A percentile compares a stretch with the other conserved stretches of the same genome.
Evolutionary conservation across 164 flowering plant species (phyloP).

Genomic region (Platanus orientalis): DNA sequence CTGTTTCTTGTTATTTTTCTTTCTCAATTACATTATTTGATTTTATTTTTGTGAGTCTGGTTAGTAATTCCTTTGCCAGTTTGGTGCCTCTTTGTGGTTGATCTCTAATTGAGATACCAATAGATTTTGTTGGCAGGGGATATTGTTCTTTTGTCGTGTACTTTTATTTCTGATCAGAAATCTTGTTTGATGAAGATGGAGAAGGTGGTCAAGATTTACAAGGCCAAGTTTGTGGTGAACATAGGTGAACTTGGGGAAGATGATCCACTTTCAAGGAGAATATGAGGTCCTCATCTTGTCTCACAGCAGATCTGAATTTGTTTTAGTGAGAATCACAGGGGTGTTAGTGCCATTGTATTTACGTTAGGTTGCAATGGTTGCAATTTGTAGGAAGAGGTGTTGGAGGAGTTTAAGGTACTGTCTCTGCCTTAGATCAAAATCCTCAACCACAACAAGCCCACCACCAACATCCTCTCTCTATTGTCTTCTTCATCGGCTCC

Average conservation of each 20-base stretch:
- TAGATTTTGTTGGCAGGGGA: background rate
- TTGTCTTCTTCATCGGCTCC: too few relatives aligned
- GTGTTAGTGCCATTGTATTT: too few relatives aligned
- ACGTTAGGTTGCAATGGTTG: too few relatives aligned
- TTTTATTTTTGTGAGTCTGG: background rate
- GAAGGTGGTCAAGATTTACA: slow-evolving; percentile 36
- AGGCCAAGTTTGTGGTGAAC: slow-evolving; percentile 51
- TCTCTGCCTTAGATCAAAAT: too few relatives aligned
- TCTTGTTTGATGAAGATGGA: slow-evolving; percentile 48
- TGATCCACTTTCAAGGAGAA: slow-evolving; percentile 57
- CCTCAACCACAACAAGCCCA: too few relatives aligned
- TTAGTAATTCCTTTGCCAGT: background rate
- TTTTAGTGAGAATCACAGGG: too few relatives aligned
- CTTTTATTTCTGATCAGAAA: slow-evolving; percentile 2
- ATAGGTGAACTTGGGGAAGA: slow-evolving; percentile 58
- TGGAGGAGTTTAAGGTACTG: too few relatives aligned
- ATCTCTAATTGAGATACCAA: background rate
- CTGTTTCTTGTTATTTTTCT: background rate
- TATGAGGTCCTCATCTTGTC: slow-evolving; percentile 32
- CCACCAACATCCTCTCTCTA: too few relatives aligned
- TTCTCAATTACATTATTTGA: background rate
- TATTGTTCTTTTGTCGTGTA: background rate
- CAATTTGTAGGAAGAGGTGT: too few relatives aligned
- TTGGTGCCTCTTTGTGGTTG: background rate
- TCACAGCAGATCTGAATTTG: slow-evolving; percentile 1